Evolutionary conservation across 257 asterid species (phyloP).

Genomic region (Striga asiatica): DNA sequence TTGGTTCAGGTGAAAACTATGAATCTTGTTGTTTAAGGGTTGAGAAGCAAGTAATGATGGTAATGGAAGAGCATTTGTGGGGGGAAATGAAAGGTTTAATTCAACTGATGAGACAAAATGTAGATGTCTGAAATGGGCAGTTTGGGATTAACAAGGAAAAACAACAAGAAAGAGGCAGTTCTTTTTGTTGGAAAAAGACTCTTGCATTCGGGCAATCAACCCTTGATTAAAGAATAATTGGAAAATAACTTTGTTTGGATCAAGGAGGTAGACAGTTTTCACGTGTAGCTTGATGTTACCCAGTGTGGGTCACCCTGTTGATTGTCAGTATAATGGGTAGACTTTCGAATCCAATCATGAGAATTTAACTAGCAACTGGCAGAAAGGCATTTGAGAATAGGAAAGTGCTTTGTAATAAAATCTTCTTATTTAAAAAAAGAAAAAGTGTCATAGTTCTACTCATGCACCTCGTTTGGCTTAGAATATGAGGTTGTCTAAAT

Average conservation of each 20-base stretch:
- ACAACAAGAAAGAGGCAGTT: background rate
- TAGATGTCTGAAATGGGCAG: constrained; percentile 1
- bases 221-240: background rate
- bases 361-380: too few relatives aligned
- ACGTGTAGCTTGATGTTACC: background rate
- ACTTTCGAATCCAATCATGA: too few relatives aligned
- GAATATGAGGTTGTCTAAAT: too few relatives aligned
- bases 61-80: background rate
- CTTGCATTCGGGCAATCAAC: background rate
- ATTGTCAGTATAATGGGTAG: background rate
- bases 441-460: too few relatives aligned
- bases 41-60: background rate
- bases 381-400: too few relatives aligned
- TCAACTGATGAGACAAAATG: background rate
- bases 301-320: background rate
- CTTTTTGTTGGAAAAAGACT: background rate
- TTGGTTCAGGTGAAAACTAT: background rate
- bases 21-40: background rate
- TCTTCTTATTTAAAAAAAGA: too few relatives aligned
- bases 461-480: too few relatives aligned
- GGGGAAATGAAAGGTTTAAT: background rate
- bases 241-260: background rate
- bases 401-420: too few relatives aligned
- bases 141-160: background rate
- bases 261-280: background rate